Evolutionary conservation across 2,329 filamentous ascomycete genomes (phyloP), one percentile per base, ranked within the genome.

Genomic region (Biscogniauxia sp.): DNA sequence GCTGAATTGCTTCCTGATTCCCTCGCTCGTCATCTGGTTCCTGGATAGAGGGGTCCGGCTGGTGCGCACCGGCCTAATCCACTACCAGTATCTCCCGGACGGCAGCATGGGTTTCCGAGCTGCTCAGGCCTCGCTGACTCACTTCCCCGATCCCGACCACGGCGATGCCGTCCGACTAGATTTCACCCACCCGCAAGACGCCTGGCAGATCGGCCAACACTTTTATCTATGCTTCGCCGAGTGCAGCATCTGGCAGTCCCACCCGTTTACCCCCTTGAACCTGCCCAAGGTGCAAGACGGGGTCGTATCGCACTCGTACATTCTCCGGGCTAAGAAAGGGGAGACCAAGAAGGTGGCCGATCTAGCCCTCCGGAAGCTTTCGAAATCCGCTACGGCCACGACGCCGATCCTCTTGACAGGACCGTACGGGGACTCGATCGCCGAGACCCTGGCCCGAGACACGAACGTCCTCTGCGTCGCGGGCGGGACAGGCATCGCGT

Each of bases 161-260:
- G 87, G 86, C 5, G 82, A 86, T 61, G 80, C 91, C 0, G 76
- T 92, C 1, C 81, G 89, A 1, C 75, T 93, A 3, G 88, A 92
- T 57, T 86, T 91, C 61, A 75, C 82, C 1, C 85, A 89, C 64
- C 72, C 79, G 1, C 86, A 89, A 56, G 79, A 81, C 26, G 72
- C 82, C 0, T 92, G 88, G 88, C 76, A 79, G 13, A 77, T 89
- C 13, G 88, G 89, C 9, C 86, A 91, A 73, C 89, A 92, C 69
- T 91, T 89, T 72, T 91, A 86, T 68, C 77, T 91, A 17, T 88
- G 83, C 71, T 91, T 92, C 67, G 79, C 86, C 0, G 82, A 87
- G 62, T 77, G 85, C 32, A 88, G 82, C 66, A 81, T 91, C 66
- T 91, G 88, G 87, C 88, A 92, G 73, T 86, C 86, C 0, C 89